These are phyloP conservation scores for Podaxis carcinomalis DNA, from an alignment of 768 basidiomycete species.

Conservation along the genomic window DNA sequence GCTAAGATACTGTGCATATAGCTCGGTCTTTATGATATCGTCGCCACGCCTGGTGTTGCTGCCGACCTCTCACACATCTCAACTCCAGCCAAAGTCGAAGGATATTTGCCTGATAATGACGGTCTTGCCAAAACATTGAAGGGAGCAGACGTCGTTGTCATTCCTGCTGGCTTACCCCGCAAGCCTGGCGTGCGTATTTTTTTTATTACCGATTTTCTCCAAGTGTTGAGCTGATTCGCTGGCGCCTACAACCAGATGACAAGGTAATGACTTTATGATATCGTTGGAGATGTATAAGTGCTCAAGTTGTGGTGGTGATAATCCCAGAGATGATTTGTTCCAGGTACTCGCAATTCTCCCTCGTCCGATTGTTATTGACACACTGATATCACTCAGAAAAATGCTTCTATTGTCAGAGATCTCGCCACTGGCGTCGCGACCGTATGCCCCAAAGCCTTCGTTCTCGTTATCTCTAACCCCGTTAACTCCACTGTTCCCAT, in stretches of 20 bases:
- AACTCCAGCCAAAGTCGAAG: constrained; percentile 80
- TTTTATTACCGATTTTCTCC: constrained; percentile 4
- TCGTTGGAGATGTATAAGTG: constrained; percentile 11
- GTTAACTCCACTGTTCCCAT: constrained; percentile 99
- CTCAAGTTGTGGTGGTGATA: constrained; percentile 12
- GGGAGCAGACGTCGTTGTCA: constrained; percentile 88
- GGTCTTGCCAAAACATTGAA: constrained; percentile 79
- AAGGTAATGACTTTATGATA: constrained; percentile 30
- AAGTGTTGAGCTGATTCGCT: constrained; percentile 11
- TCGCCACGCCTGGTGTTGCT: constrained; percentile 95
- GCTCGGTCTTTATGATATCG: constrained; percentile 94
- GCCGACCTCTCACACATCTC: constrained; percentile 93
- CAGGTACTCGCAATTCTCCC: constrained; percentile 46
- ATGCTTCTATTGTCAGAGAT: constrained; percentile 94
- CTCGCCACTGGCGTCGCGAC: constrained; percentile 89
- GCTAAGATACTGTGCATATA: constrained; percentile 22
- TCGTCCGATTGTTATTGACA: not conserved
- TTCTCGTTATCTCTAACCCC: constrained; percentile 98
- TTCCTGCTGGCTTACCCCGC: constrained; percentile 94
- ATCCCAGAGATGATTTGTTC: constrained; percentile 85
- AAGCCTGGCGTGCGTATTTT: constrained; percentile 78
- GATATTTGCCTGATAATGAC: constrained; percentile 75
- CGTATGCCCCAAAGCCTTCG: constrained; percentile 80
- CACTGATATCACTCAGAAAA: constrained; percentile 57
- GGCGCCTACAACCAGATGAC: constrained; percentile 40